Base-by-base conservation (phyloP, 345 rosid genomes). In the Moricandia arvensis region DNA sequence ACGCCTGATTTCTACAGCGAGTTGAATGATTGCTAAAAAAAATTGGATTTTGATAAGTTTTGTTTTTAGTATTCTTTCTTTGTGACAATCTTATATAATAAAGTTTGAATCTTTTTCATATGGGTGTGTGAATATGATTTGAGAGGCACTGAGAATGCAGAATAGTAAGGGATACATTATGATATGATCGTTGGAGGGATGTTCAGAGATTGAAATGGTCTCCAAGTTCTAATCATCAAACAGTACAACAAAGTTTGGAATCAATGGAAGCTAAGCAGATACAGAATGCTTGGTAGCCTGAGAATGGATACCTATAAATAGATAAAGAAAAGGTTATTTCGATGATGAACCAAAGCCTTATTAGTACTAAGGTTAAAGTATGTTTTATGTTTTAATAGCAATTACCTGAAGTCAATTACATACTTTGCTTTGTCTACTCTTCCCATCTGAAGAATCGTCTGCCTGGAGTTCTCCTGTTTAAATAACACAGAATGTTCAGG, bases 251-350 rank as follows among this genome's bases (percentile, higher is more conserved):
- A 15, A 91, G 90, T 83, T 91, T 94, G 18, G 96, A 82, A 83
- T 91, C 97, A 13, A 94, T 86, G 43, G 98, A 90, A 81, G 96
- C 93, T 83, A 91, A 85, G 77, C 98, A 88, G 59, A 90, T 88
- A 83, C 89, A 86, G 82, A 93, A 87, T 54, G 97, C 90, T 72
- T 90, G 96, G 79, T 85, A 93, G 57, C 94, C 97, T 4, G 93
- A 86, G 47, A 88, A 78, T 10, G 98, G 98, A 80, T 88, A 85
- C 83, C 98, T 93, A 92, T 81, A 72, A 26, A 63, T 35, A 38
- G 21, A 66, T 11, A 49, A 45, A n/a, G 8, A 47, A 47, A 18
- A 47, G 1, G 53, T 47, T 47, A 6, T 47, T 6, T 47, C n/a
- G 53, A 47, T 3, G 6, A 26, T 31, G 58, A 27, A 64, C 16